Conservation (phyloP, 2,329 filamentous ascomycete genomes). For the Apiospora kogelbergensis region DNA sequence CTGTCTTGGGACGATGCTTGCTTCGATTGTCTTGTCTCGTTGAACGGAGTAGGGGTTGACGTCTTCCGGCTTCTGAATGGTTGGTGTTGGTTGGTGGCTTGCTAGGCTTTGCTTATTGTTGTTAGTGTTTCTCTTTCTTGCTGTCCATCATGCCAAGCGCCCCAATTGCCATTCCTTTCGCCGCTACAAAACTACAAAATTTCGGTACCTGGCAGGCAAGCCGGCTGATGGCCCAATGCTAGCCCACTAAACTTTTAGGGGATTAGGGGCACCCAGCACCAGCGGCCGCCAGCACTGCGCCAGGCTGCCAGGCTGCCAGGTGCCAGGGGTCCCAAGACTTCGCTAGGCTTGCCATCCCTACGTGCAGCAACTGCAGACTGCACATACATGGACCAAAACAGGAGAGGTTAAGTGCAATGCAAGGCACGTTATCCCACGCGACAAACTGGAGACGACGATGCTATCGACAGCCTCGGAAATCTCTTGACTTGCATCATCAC, state of each 20-base stretch:
- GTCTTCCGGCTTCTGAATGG: not conserved
- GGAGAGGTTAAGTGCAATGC: not conserved
- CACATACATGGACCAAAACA: not conserved
- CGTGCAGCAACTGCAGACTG: not conserved
- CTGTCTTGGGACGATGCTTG: conserved; percentile 4
- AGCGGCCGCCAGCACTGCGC: not conserved
- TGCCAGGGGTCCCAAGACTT: not conserved
- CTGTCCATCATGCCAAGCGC: not conserved
- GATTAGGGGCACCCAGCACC: not conserved
- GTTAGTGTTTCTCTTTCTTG: conserved; percentile 2
- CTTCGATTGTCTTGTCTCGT: conserved; percentile 5
- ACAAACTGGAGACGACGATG: not conserved
- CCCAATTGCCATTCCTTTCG: not conserved
- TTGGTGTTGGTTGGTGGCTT: too few species aligned
- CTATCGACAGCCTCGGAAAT: not conserved
- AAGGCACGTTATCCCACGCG: conserved; percentile 4
- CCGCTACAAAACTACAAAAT: not conserved
- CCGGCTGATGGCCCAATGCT: conserved; percentile 2
- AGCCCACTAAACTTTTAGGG: not conserved
- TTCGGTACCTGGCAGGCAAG: conserved; percentile 1
- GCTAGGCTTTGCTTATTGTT: not conserved
- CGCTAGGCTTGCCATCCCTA: not conserved
- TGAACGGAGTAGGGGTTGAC: not conserved
- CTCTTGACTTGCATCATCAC: not conserved
- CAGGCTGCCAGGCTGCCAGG: too few species aligned